Percentiles rank a stretch among this genome's conserved stretches.
Evolutionary conservation across 2,329 filamentous ascomycete genomes (phyloP).

Genomic region (Alternaria brassicicola): DNA sequence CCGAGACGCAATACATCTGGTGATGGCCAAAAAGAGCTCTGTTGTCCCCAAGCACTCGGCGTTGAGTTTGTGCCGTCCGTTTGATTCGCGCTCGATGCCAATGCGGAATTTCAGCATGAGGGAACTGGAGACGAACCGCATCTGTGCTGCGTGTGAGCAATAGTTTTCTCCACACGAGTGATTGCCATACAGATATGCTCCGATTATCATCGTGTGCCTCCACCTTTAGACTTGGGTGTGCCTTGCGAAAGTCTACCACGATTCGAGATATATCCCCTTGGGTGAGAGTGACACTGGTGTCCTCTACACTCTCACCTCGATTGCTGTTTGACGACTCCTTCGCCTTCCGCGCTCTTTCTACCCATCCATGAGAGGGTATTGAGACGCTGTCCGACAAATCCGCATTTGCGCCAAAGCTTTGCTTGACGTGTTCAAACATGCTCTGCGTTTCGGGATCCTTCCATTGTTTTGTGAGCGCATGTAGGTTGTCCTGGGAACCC

Average conservation of each 20-base stretch:
- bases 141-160: slow-evolving; percentile 24
- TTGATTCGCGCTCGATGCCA: slow-evolving; percentile 33
- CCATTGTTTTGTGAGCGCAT: slow-evolving; percentile 48
- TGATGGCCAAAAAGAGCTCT: slow-evolving; percentile 38
- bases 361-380: slow-evolving; percentile 50
- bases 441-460: slow-evolving; percentile 44
- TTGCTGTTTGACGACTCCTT: slow-evolving; percentile 20
- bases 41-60: slow-evolving; percentile 40
- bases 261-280: slow-evolving; percentile 31
- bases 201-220: slow-evolving; percentile 32
- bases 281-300: slow-evolving; percentile 15
- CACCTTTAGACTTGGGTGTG: slow-evolving; percentile 37
- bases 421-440: slow-evolving; percentile 42
- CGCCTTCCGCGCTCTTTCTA: slow-evolving; percentile 34
- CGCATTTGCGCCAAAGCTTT: slow-evolving; percentile 46
- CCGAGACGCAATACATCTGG: slow-evolving; percentile 44
- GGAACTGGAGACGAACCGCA: slow-evolving; percentile 33
- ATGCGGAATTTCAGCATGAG: slow-evolving; percentile 37
- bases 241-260: slow-evolving; percentile 33
- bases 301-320: slow-evolving; percentile 15
- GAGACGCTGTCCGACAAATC: slow-evolving; percentile 46
- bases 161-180: neutral
- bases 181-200: slow-evolving; percentile 31
- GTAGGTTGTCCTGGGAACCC: slow-evolving; percentile 45
- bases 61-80: slow-evolving; percentile 32